A percentile compares a stretch with the other conserved stretches of the same genome.
phyloP scores from a whole-genome alignment of 2,329 filamentous ascomycete genomes.

The Botrytis medusae region DNA sequence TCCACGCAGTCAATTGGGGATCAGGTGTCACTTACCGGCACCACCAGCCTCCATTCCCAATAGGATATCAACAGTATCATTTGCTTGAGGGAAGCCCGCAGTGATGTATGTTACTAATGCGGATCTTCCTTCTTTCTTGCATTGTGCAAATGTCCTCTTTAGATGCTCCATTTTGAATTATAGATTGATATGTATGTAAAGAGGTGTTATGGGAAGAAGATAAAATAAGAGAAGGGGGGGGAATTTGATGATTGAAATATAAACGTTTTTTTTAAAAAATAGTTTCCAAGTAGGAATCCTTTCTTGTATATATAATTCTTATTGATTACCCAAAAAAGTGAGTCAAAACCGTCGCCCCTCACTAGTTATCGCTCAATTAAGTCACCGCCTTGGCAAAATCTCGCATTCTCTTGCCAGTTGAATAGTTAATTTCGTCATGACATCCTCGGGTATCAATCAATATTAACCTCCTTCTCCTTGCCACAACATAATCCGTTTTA shows the following conservation, averaged over 20 bases:
- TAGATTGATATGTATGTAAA: constrained; percentile 27
- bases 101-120: constrained; percentile 96
- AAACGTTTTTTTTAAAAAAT: not conserved
- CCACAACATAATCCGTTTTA: not conserved
- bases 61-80: constrained; percentile 79
- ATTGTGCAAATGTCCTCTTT: constrained; percentile 56
- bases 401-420: constrained; percentile 25
- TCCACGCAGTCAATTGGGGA: not conserved
- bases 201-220: not conserved
- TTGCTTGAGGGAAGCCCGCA: constrained; percentile 82
- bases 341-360: constrained; percentile 18
- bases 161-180: constrained; percentile 46
- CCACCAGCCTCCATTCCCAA: constrained; percentile 91
- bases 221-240: not conserved
- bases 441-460: not conserved
- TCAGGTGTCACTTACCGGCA: constrained; percentile 59
- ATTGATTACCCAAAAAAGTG: constrained; percentile 7
- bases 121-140: constrained; percentile 51
- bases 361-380: not conserved
- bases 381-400: constrained; percentile 21
- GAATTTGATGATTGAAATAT: not conserved
- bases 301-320: constrained; percentile 4
- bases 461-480: not conserved
- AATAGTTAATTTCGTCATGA: constrained; percentile 9
- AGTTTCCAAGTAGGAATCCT: not conserved